Evolutionary conservation across 2,329 filamentous ascomycete genomes (phyloP), one percentile per base, ranked within the genome.

Genomic region (Trichoderma polysporum): DNA sequence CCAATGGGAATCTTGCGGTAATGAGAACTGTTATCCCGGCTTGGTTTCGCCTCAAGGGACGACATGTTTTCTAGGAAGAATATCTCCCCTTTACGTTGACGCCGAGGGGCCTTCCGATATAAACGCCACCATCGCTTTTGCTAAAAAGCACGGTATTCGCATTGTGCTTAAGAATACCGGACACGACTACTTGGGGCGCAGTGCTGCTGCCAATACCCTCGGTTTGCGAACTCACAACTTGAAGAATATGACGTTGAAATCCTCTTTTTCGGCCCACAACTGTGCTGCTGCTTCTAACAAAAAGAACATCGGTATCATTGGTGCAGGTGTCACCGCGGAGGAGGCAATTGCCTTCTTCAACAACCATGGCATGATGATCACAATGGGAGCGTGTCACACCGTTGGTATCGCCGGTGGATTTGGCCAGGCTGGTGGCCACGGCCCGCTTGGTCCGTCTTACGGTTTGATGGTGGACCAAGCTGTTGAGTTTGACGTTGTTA

Each of bases 361-460:
- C 15, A 73, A 79, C 49, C 74, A 81, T 29, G 82, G 81, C 0
- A 78, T 83, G 58, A 80, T 79, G 0, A 79, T 87, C 2, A 80
- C 88, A 2, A 84, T 82, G 17, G 86, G 86, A 7, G 83, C 85
- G n/a, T 85, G 85, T 61, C 68, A 71, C 1, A 84, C 82, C 0
- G 86, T 90, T 4, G 87, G 86, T 1, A 71, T 86, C 5, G 83
- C 84, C 0, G 88, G 88, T 19, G 87, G 87, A 1, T 90, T 85
- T 70, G 82, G 79, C 3, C 85, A 87, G 73, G 86, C 86, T 5
- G 88, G 86, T 10, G 88, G 88, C 0, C 86, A 89, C 71, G 83
- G 81, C 1, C 77, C 82, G 0, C 78, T 90, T 2, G 79, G 79
- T 29, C 83, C 83, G 1, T 77, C 74, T 19, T 86, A 84, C 58